A percentile compares a stretch with the other conserved stretches of the same genome.
phyloP scores from a whole-genome alignment of 1,139 yeast species.

The Blastobotrys aristatus region DNA sequence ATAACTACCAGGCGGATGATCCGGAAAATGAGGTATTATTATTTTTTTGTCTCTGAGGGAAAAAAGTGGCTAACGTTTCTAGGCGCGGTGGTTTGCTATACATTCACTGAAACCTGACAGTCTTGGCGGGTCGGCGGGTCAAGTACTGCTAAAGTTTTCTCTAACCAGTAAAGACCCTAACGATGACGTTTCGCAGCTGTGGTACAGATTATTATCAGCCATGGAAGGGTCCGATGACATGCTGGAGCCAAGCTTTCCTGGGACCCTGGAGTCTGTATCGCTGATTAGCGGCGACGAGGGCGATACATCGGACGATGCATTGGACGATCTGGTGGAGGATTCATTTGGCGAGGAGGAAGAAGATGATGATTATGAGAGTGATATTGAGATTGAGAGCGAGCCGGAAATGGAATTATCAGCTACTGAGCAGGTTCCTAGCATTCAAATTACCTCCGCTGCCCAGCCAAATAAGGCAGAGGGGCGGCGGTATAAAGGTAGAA shows the following conservation, averaged over 20 bases:
- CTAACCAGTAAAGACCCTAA: slow-evolving; percentile 16
- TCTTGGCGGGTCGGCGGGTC: slow-evolving; percentile 41
- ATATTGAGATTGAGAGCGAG: slow-evolving; percentile 1
- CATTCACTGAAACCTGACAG: slow-evolving; percentile 6
- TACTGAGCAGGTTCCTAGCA: neutral
- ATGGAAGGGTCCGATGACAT: slow-evolving; percentile 6
- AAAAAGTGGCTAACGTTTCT: too few relatives aligned
- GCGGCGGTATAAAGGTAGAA: neutral
- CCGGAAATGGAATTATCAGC: neutral
- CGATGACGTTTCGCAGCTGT: slow-evolving; percentile 15
- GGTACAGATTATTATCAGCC: slow-evolving; percentile 14
- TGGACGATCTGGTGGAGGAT: slow-evolving; percentile 12
- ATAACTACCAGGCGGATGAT: slow-evolving; percentile 19
- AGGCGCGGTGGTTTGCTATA: slow-evolving; percentile 10
- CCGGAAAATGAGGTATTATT: too few relatives aligned
- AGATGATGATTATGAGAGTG: slow-evolving; percentile 14
- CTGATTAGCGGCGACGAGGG: slow-evolving; percentile 10
- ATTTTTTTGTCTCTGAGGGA: too few relatives aligned
- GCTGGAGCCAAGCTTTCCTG: slow-evolving; percentile 1
- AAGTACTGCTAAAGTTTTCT: slow-evolving; percentile 48
- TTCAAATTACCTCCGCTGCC: slow-evolving; percentile 9
- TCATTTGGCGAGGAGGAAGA: slow-evolving; percentile 17
- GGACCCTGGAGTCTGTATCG: slow-evolving; percentile 8
- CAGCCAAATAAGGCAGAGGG: neutral
- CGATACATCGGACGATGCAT: slow-evolving; percentile 10